A percentile compares a stretch with the other conserved stretches of the same genome.
phyloP scores from a whole-genome alignment of 305 asterid species.

The Fraxinus paxiana region DNA sequence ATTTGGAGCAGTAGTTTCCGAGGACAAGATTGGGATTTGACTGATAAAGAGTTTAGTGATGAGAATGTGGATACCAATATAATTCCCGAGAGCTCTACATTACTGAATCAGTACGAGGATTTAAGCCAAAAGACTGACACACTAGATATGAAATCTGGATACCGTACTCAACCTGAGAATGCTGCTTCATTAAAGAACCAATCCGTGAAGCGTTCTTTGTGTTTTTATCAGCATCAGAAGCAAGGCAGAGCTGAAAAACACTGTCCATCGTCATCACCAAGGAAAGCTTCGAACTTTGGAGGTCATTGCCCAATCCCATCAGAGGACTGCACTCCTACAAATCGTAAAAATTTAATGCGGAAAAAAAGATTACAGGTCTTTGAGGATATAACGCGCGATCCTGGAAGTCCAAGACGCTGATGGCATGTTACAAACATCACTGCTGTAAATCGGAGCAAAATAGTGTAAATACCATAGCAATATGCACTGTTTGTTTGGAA shows the following conservation, averaged over 20 bases:
- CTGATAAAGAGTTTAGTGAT: slow-evolving; percentile 27
- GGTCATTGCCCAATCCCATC: slow-evolving; percentile 19
- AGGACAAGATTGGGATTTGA: not conserved
- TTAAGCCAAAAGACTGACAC: slow-evolving; percentile 30
- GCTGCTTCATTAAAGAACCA: slow-evolving; percentile 12
- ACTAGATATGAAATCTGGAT: slow-evolving; percentile 45
- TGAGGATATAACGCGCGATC: slow-evolving; percentile 39
- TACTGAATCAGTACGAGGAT: slow-evolving; percentile 26
- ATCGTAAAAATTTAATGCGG: slow-evolving; percentile 16
- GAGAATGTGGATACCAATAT: slow-evolving; percentile 58
- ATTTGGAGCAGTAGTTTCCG: slow-evolving; percentile 21
- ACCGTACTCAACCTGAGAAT: slow-evolving; percentile 64
- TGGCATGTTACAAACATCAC: not conserved
- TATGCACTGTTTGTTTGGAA: not conserved
- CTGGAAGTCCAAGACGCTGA: slow-evolving; percentile 35
- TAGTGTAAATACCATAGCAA: not conserved
- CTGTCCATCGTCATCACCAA: slow-evolving; percentile 29
- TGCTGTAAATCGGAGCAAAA: not conserved
- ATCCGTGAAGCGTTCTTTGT: slow-evolving; percentile 41
- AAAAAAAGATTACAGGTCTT: slow-evolving; percentile 57
- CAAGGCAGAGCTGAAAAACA: not conserved
- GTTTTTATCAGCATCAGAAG: slow-evolving; percentile 35
- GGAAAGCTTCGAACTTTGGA: slow-evolving; percentile 33
- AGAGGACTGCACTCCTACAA: slow-evolving; percentile 18
- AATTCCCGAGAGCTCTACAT: slow-evolving; percentile 35